Conservation (phyloP, 2,329 filamentous ascomycete species). For the Venturia effusa region DNA sequence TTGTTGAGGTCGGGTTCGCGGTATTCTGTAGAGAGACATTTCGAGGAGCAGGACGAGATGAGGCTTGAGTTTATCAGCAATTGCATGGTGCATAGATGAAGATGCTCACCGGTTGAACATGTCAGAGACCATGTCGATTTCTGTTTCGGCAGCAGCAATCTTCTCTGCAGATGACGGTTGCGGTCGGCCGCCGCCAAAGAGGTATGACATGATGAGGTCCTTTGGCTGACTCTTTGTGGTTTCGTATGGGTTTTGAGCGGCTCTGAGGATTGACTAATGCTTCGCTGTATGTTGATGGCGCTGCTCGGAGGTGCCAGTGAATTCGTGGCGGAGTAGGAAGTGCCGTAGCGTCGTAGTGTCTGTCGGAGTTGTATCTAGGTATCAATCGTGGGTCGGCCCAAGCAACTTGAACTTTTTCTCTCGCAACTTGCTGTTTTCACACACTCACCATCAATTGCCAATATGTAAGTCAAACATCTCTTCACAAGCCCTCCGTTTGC, state of each 20-base stretch:
- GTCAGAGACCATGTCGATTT: constrained; percentile 94
- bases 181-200: constrained; percentile 58
- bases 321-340: neutral
- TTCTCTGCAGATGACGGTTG: constrained; percentile 94
- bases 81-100: neutral
- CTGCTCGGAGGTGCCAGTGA: neutral
- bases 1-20: constrained; percentile 96
- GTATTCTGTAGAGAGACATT: constrained; percentile 88
- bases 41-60: constrained; percentile 78
- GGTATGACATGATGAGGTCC: constrained; percentile 56
- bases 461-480: constrained; percentile 3
- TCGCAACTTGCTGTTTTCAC: neutral
- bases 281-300: neutral
- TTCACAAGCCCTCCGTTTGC: neutral
- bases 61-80: constrained; percentile 44
- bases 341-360: too few relatives aligned
- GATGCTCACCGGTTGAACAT: constrained; percentile 84
- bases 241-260: neutral
- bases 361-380: too few relatives aligned
- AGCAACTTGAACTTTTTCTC: neutral
- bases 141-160: constrained; percentile 89
- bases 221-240: neutral
- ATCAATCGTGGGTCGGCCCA: neutral
- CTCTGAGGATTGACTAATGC: neutral
- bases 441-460: neutral